Percentiles rank a stretch among this genome's conserved stretches.
phyloP scores from a whole-genome alignment of 1,284 basidiomycete species.

The Irpex sp. region DNA sequence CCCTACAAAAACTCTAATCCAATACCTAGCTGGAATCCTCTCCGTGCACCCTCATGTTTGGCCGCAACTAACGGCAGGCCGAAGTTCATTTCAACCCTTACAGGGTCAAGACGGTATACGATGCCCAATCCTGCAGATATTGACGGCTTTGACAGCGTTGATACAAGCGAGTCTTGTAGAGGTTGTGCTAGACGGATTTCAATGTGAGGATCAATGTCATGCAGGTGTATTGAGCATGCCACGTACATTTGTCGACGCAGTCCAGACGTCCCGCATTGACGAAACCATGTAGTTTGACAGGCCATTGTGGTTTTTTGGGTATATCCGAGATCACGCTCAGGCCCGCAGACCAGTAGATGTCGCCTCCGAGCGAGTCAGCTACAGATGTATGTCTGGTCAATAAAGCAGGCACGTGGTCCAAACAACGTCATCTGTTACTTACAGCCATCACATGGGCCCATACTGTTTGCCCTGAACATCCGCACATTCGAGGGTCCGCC shows the following conservation, averaged over 20 bases:
- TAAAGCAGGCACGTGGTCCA: neutral
- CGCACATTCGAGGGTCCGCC: slow-evolving; percentile 92
- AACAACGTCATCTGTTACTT: slow-evolving; percentile 22
- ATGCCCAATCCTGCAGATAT: slow-evolving; percentile 86
- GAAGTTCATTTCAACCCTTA: slow-evolving; percentile 89
- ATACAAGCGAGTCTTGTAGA: slow-evolving; percentile 35
- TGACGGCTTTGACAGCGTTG: slow-evolving; percentile 47
- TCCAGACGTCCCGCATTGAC: slow-evolving; percentile 16
- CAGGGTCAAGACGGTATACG: slow-evolving; percentile 85
- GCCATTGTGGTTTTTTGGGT: slow-evolving; percentile 81
- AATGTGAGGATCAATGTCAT: neutral
- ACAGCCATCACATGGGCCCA: slow-evolving; percentile 85
- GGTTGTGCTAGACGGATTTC: slow-evolving; percentile 31
- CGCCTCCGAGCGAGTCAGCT: slow-evolving; percentile 87
- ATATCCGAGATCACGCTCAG: slow-evolving; percentile 79
- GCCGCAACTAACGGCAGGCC: slow-evolving; percentile 84
- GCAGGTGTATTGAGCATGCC: neutral
- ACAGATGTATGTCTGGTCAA: neutral
- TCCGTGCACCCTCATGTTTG: slow-evolving; percentile 72
- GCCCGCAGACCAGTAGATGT: slow-evolving; percentile 84
- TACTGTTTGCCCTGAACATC: slow-evolving; percentile 79
- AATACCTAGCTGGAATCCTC: slow-evolving; percentile 90
- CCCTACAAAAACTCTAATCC: slow-evolving; percentile 82
- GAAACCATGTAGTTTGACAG: slow-evolving; percentile 71
- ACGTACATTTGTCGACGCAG: slow-evolving; percentile 15